A percentile compares a stretch with the other conserved stretches of the same genome.
These are phyloP conservation scores for Suaeda aralocaspica DNA, from an alignment of 148 eudicot genomes.

Conservation along the genomic window DNA sequence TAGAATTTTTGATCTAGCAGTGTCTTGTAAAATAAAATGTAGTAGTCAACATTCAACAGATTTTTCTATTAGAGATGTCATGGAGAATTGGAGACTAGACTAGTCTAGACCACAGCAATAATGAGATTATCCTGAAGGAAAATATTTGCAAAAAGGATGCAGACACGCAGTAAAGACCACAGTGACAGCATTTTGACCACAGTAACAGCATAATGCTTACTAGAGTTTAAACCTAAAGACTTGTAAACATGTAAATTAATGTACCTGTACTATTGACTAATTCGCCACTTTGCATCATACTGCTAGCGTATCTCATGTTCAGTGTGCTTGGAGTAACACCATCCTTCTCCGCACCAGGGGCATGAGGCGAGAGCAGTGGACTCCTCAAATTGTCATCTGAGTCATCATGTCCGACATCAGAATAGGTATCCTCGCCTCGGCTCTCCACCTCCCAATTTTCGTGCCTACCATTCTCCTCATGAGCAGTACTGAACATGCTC, in stretches of 20 bases:
- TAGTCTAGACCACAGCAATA: too few species aligned
- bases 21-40: neutral
- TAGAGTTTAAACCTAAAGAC: neutral
- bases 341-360: slow-evolving; percentile 37
- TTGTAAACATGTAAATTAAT: neutral
- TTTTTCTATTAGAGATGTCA: too few species aligned
- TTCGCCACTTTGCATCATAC: slow-evolving; percentile 40
- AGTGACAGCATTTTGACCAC: too few species aligned
- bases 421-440: slow-evolving; percentile 30
- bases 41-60: too few species aligned
- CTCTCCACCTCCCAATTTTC: slow-evolving; percentile 64
- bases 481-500: slow-evolving; percentile 64
- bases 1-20: neutral
- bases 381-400: slow-evolving; percentile 61
- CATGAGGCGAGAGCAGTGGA: slow-evolving; percentile 70
- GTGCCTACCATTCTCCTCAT: slow-evolving; percentile 31
- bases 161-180: too few species aligned
- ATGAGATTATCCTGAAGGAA: too few species aligned
- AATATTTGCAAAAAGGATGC: too few species aligned
- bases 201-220: too few species aligned
- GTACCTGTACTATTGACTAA: slow-evolving; percentile 49
- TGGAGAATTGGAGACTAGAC: too few species aligned
- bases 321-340: slow-evolving; percentile 24
- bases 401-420: slow-evolving; percentile 42
- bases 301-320: slow-evolving; percentile 34